Conservation (phyloP, 768 basidiomycete species). For the Hortiboletus campestris region DNA sequence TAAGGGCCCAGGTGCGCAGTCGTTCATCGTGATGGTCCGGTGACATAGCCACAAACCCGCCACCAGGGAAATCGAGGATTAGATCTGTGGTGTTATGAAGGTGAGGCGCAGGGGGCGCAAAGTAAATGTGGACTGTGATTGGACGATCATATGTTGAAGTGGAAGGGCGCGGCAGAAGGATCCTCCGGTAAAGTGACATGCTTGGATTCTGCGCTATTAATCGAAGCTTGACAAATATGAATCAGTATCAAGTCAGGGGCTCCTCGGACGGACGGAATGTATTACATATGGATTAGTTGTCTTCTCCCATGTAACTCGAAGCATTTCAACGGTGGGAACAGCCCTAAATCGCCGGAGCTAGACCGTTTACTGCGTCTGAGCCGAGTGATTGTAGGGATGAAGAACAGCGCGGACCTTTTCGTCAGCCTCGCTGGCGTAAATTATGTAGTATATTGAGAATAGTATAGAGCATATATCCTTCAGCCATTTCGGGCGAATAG, state of each 20-base stretch:
- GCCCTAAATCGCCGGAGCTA: conserved; percentile 91
- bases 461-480: conserved; percentile 82
- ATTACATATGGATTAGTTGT: conserved; percentile 85
- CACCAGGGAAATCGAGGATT: conserved; percentile 91
- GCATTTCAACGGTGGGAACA: conserved; percentile 93
- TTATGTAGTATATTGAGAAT: conserved; percentile 87
- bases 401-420: conserved; percentile 71
- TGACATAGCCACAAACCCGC: conserved; percentile 94
- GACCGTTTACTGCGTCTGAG: neutral
- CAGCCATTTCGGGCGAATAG: conserved; percentile 88
- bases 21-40: conserved; percentile 97
- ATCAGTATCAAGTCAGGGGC: conserved; percentile 3
- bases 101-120: conserved; percentile 62
- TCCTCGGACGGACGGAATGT: conserved; percentile 24
- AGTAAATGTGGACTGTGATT: conserved; percentile 82
- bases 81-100: conserved; percentile 71
- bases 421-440: conserved; percentile 87
- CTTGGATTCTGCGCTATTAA: conserved; percentile 52
- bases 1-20: conserved; percentile 79
- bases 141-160: conserved; percentile 77
- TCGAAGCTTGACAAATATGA: conserved; percentile 53
- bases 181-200: conserved; percentile 65
- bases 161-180: conserved; percentile 80
- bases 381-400: neutral
- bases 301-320: conserved; percentile 96